These are phyloP conservation scores for Musa schizocarpa DNA, from an alignment of 176 grass and related monocot genomes.

Conservation along the genomic window DNA sequence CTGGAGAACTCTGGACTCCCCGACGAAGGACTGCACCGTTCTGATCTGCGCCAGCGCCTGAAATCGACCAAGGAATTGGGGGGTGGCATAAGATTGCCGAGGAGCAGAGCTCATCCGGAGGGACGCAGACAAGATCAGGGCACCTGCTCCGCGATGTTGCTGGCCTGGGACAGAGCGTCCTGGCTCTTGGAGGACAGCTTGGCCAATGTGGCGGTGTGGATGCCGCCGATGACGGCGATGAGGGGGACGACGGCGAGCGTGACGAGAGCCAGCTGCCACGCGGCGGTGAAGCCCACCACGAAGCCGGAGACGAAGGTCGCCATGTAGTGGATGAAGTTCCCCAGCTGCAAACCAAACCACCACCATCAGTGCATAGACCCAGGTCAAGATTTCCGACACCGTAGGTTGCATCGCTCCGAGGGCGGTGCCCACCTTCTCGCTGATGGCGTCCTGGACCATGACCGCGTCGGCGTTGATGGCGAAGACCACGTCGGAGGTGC, in stretches of 20 bases:
- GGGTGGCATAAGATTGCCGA: not conserved
- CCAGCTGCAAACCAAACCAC: conserved; percentile 32
- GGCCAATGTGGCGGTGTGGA: conserved; percentile 70
- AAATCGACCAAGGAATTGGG: not conserved
- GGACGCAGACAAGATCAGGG: not conserved
- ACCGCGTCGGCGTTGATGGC: conserved; percentile 83
- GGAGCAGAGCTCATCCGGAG: not conserved
- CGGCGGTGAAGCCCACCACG: conserved; percentile 70
- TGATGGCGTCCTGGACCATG: conserved; percentile 94
- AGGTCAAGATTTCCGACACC: not conserved
- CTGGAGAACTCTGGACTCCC: conserved; percentile 65
- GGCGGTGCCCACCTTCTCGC: conserved; percentile 53
- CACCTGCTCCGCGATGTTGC: conserved; percentile 79
- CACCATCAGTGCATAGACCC: not conserved
- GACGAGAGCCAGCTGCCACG: conserved; percentile 79
- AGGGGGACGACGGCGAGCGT: conserved; percentile 80
- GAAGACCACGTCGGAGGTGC: conserved; percentile 84
- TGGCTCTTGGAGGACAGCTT: conserved; percentile 83
- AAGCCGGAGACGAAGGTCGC: conserved; percentile 84
- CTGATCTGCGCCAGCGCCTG: conserved; percentile 76
- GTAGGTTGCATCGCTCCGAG: not conserved
- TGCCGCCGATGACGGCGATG: conserved; percentile 77
- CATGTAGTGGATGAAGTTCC: conserved; percentile 96
- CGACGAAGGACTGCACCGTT: conserved; percentile 79
- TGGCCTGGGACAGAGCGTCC: conserved; percentile 75